Conservation (phyloP, 768 basidiomycete genomes). For the Agrocybe chaxingu region DNA sequence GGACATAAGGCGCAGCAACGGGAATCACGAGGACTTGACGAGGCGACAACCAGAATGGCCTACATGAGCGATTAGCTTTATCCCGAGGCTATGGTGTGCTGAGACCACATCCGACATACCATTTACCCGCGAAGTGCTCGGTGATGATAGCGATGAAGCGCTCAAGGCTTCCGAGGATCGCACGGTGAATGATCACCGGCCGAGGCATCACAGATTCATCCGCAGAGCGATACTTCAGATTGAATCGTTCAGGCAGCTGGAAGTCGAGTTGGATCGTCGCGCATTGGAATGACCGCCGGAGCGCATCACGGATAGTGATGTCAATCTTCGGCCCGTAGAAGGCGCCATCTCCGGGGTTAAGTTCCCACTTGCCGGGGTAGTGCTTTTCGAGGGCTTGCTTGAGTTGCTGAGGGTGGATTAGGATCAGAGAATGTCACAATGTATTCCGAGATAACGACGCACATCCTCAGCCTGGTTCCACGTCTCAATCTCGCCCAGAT, state of each 20-base stretch:
- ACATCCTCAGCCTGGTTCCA: slow-evolving; percentile 91
- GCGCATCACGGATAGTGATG: slow-evolving; percentile 91
- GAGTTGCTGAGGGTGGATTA: slow-evolving; percentile 59
- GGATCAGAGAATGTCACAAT: slow-evolving; percentile 6
- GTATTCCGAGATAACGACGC: slow-evolving; percentile 12
- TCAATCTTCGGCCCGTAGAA: slow-evolving; percentile 99
- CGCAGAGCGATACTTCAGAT: slow-evolving; percentile 84
- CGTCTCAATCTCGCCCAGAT: slow-evolving; percentile 81
- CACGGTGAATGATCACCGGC: slow-evolving; percentile 98
- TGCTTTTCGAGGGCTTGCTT: slow-evolving; percentile 78
- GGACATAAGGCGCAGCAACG: slow-evolving; percentile 83
- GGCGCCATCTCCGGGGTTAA: slow-evolving; percentile 96
- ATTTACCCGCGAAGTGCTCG: slow-evolving; percentile 97
- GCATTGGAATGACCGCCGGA: slow-evolving; percentile 93
- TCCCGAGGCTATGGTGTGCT: background rate
- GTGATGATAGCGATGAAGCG: slow-evolving; percentile 96
- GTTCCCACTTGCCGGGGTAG: slow-evolving; percentile 85
- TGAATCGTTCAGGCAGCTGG: slow-evolving; percentile 95
- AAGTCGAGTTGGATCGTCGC: slow-evolving; percentile 99
- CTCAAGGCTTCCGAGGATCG: slow-evolving; percentile 91
- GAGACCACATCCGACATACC: slow-evolving; percentile 47
- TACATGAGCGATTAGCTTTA: slow-evolving; percentile 22
- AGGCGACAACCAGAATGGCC: slow-evolving; percentile 99
- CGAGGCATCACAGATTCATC: slow-evolving; percentile 66
- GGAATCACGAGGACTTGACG: slow-evolving; percentile 94